Evolutionary conservation across 208 protist species (phyloP), one percentile per base, ranked within the genome.

Genomic region (Vickermania ingenoplastis): DNA sequence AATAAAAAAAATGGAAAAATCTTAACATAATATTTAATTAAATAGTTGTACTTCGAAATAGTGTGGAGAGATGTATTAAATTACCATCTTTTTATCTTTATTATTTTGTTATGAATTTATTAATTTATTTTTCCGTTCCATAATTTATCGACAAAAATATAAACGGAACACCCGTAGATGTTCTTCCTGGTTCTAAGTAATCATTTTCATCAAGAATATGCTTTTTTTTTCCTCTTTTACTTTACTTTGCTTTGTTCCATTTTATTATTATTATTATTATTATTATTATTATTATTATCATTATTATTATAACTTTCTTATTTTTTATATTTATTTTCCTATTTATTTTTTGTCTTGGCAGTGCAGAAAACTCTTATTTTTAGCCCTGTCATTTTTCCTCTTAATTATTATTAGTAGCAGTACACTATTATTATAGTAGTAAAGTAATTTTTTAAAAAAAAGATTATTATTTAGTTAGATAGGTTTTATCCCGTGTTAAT

Each of bases 201-300:
- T 29, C 22, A 5, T 27, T 17, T 59, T 26, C 23, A 58, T 13
- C 17, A 56, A 31, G 21, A 54, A 29, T 21, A 70, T 36, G 64
- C 49, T 36, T 73, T 65, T 67, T 71, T 76, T 65, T 30, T 61
- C 61, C 13, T 61, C 64, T 58, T 79, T 11, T 62, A 17, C 62
- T 31, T 50, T 22, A 24, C 25, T 41, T 25, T 49, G 24, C 29
- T 23, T 30, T 53, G 25, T 14, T 50, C 3, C 5, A 22, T 24
- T 11, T 54, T 25, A 54, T 24, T 25, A 25, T 54, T 45, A 45
- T 45, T 45, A 45, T 45, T 45, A 45, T 45, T 45, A 45, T 45
- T 45, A 45, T 45, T 45, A 45, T 45, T 45, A 45, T 45, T 45
- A 45, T 45, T 45, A 45, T 45, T 45, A 45, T 17, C 17, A 45